These are phyloP conservation scores for Cerrena zonata DNA, from an alignment of 1,284 basidiomycete species.

Conservation along the genomic window DNA sequence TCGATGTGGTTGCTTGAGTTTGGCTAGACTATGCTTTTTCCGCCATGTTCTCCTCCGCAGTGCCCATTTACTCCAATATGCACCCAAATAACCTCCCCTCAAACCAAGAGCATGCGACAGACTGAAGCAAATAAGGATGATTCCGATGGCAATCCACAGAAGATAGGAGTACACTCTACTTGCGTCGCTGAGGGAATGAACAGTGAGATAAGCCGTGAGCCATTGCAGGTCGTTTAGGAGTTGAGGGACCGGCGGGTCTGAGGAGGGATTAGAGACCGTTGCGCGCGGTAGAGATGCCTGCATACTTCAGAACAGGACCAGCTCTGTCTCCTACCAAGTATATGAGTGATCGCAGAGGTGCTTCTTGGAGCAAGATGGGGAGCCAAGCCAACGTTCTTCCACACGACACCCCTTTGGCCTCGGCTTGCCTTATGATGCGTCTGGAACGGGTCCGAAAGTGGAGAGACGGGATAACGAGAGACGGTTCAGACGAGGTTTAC, in stretches of 20 bases:
- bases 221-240: conserved; percentile 44
- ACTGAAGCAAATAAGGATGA: conserved; percentile 36
- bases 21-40: conserved; percentile 33
- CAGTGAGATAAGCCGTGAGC: conserved; percentile 50
- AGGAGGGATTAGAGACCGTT: not conserved
- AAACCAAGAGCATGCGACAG: conserved; percentile 37
- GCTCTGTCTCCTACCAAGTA: not conserved
- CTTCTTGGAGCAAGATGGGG: too few relatives aligned
- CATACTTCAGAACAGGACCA: not conserved
- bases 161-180: conserved; percentile 53
- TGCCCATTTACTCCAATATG: conserved; percentile 51
- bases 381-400: too few relatives aligned
- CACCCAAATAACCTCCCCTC: conserved; percentile 40
- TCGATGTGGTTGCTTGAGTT: conserved; percentile 30
- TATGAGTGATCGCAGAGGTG: not conserved
- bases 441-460: too few relatives aligned
- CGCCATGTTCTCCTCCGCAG: conserved; percentile 48
- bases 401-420: too few relatives aligned
- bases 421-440: too few relatives aligned
- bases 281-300: not conserved
- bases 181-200: conserved; percentile 45
- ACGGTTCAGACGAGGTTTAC: too few relatives aligned
- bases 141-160: conserved; percentile 45
- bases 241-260: conserved; percentile 37
- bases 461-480: too few relatives aligned